phyloP scores from a whole-genome alignment of 2,329 filamentous ascomycete genomes.

The Sordariomycetes sp. region DNA sequence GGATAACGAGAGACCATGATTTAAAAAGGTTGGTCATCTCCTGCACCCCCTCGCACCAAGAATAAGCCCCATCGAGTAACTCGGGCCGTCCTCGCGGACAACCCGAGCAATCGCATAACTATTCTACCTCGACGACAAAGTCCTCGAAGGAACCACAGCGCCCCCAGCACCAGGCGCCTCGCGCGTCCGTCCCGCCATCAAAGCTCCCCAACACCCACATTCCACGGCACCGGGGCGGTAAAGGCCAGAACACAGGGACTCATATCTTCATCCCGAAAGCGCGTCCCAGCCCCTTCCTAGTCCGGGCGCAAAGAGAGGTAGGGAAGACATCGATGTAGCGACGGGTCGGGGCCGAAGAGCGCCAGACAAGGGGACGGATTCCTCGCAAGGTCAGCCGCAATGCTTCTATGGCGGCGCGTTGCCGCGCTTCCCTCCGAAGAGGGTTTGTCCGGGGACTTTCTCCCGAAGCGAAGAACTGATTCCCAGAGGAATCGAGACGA shows the following conservation, averaged over 20 bases:
- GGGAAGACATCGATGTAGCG: slow-evolving; percentile 32
- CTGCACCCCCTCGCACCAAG: slow-evolving; percentile 80
- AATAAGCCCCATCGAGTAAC: slow-evolving; percentile 99
- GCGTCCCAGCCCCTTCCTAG: neutral
- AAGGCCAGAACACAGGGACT: slow-evolving; percentile 39
- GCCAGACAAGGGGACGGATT: slow-evolving; percentile 31
- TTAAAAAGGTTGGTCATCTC: slow-evolving; percentile 9
- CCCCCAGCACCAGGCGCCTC: slow-evolving; percentile 14
- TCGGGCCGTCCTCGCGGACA: slow-evolving; percentile 22
- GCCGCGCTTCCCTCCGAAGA: slow-evolving; percentile 51
- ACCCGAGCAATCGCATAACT: slow-evolving; percentile 92
- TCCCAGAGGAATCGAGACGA: slow-evolving; percentile 15
- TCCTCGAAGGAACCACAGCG: slow-evolving; percentile 21
- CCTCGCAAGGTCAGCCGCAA: slow-evolving; percentile 69
- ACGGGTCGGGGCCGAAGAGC: slow-evolving; percentile 22
- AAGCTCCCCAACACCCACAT: slow-evolving; percentile 5
- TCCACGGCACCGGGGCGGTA: neutral
- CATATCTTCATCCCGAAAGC: slow-evolving; percentile 65
- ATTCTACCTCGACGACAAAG: slow-evolving; percentile 82
- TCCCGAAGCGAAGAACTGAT: slow-evolving; percentile 67
- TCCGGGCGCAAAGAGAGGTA: slow-evolving; percentile 13
- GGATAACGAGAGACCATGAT: slow-evolving; percentile 2
- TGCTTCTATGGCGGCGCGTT: slow-evolving; percentile 99
- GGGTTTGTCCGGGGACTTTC: slow-evolving; percentile 99
- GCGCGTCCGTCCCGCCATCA: slow-evolving; percentile 14